These are phyloP conservation scores for Angophora floribunda DNA, from an alignment of 345 rosid species.

Conservation along the genomic window DNA sequence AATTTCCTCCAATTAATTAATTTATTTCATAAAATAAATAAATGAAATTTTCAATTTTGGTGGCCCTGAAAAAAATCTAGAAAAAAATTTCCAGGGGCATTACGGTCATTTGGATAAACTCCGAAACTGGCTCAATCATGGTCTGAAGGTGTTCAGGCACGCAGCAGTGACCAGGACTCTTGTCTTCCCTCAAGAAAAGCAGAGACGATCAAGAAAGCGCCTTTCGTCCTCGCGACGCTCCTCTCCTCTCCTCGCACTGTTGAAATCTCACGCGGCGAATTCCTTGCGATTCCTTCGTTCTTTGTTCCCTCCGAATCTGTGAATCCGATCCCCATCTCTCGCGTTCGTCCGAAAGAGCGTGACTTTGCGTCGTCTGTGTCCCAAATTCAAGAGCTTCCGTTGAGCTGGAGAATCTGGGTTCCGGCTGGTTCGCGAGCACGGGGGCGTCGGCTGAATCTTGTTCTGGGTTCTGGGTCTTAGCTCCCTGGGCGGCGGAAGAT, in stretches of 20 bases:
- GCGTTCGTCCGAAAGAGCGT: background rate
- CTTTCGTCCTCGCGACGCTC: background rate
- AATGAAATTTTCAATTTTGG: background rate
- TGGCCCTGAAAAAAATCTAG: background rate
- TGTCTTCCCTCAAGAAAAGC: background rate
- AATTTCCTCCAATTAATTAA: background rate
- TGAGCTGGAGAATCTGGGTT: background rate
- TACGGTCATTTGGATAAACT: background rate
- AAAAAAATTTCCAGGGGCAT: background rate
- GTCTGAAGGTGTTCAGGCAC: background rate
- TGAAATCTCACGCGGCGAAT: constrained; percentile 1
- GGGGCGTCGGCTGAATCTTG: background rate
- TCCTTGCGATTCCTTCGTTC: background rate
- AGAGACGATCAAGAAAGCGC: background rate
- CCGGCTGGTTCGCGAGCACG: background rate
- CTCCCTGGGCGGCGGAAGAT: constrained; percentile 9
- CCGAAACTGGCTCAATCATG: background rate
- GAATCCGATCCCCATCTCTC: constrained; percentile 34
- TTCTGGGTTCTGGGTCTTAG: background rate
- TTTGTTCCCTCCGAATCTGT: background rate
- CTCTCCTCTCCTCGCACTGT: background rate
- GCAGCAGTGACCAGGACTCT: background rate
- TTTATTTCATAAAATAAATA: background rate
- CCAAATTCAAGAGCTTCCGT: background rate
- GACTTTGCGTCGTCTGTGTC: background rate